Evolutionary conservation across 257 asterid genomes (phyloP), one percentile per base, ranked within the genome.

Genomic region (Solanum medicagineum): DNA sequence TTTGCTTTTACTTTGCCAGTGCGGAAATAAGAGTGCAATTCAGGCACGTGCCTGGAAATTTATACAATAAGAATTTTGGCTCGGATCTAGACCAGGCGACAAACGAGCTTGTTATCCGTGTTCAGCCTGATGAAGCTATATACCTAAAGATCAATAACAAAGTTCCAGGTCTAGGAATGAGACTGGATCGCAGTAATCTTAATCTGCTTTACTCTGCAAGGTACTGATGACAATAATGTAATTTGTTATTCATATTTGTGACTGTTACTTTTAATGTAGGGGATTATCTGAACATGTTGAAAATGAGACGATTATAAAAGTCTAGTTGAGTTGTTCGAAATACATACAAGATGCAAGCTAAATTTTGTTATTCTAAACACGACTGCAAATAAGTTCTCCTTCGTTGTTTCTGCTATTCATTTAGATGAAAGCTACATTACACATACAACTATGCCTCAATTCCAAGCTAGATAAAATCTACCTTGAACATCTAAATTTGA

Each of bases 81-180:
- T 90, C 95, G 12, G 93, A 91, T 87, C 95, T 95, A 20, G 99
- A 94, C 89, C 93, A 85, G 87, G 97, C 98, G 60, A 94, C 99
- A 16, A 96, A 96, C 83, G 99, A 96, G 93, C 97, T 96, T 14
- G 99, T 96, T n/a, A 96, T 96, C 82, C 97, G 99, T 40, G 98
- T 96, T 59, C 99, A 96, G 87, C 99, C 99, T 0, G 96, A 96
- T 83, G 99, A 96, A 90, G 98, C 97, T 24, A 94, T 96, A 65
- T 91, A 94, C 89, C 89, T 96, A 85, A 93, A 93, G 94, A 92
- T 96, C 69, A 96, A 96, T 88, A 96, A 96, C 89, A 96, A 96
- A 89, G 98, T 96, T 81, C 99, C 99, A 11, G 99, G 98, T 71
- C 85, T 96, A 86, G 99, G 95, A 80, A 94, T 94, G 98, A 88